Conservation (phyloP, 345 rosid genomes). For the Sonneratia caseolaris region DNA sequence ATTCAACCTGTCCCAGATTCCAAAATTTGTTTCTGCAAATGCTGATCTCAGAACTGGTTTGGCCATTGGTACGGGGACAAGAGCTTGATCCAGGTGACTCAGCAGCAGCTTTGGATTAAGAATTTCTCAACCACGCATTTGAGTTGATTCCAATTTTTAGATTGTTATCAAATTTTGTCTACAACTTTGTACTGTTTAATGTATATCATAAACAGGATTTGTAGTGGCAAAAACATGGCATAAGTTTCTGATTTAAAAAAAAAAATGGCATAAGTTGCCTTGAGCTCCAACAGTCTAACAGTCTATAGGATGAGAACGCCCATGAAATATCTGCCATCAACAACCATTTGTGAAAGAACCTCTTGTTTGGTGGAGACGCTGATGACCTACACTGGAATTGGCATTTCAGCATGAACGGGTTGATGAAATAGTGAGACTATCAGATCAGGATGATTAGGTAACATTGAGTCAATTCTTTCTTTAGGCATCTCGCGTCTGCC, state of each 20-base stretch:
- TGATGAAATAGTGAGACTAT: constrained; percentile 30
- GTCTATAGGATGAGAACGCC: constrained; percentile 59
- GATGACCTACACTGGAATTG: constrained; percentile 35
- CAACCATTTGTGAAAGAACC: constrained; percentile 16
- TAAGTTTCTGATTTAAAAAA: no score
- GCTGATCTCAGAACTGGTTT: constrained; percentile 37
- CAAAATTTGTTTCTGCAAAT: constrained; percentile 4
- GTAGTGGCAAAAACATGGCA: constrained; percentile 53
- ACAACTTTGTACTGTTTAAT: not conserved
- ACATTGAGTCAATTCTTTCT: not conserved
- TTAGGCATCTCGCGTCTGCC: not conserved
- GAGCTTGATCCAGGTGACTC: constrained; percentile 73
- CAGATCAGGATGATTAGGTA: constrained; percentile 58
- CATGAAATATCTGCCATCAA: constrained; percentile 14
- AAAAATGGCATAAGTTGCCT: constrained; percentile 56
- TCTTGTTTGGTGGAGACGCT: constrained; percentile 27
- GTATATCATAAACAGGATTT: constrained; percentile 31
- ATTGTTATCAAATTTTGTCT: not conserved
- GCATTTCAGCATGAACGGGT: constrained; percentile 61
- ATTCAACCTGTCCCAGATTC: constrained; percentile 28
- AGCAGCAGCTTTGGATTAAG: not conserved
- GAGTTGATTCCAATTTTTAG: constrained; percentile 1
- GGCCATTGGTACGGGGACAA: constrained; percentile 67
- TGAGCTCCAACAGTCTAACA: constrained; percentile 45
- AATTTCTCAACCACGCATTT: constrained; percentile 2